Conservation (phyloP, 2,329 filamentous ascomycete genomes). For the Apiospora malaysiana region DNA sequence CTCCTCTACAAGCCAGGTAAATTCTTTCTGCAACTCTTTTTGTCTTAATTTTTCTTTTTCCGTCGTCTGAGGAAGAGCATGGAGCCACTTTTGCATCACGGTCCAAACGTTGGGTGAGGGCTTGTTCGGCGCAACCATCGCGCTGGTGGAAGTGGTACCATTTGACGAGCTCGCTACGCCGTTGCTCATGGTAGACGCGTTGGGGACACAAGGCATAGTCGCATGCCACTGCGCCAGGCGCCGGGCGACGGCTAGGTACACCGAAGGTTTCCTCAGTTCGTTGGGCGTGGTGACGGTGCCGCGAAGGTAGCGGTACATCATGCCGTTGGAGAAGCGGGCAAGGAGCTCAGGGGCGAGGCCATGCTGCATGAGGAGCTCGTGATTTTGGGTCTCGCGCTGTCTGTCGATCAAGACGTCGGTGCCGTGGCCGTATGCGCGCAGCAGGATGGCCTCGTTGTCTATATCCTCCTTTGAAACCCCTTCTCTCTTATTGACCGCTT, state of each 20-base stretch:
- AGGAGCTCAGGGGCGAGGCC: constrained; percentile 86
- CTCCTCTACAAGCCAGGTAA: constrained; percentile 71
- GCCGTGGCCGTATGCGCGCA: constrained; percentile 92
- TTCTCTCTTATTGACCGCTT: constrained; percentile 72
- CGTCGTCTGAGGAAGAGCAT: constrained; percentile 78
- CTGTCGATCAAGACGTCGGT: constrained; percentile 96
- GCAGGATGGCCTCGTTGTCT: constrained; percentile 76
- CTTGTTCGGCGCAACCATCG: constrained; percentile 66
- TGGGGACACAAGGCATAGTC: constrained; percentile 61
- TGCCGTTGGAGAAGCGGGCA: constrained; percentile 92
- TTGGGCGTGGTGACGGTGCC: constrained; percentile 80
- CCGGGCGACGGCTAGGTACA: constrained; percentile 84
- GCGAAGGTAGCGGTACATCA: constrained; percentile 90
- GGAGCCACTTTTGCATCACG: constrained; percentile 94
- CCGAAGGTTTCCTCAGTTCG: constrained; percentile 75
- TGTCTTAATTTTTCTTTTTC: constrained; percentile 72
- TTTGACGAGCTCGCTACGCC: constrained; percentile 41
- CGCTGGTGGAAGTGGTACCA: constrained; percentile 33
- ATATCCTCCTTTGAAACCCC: constrained; percentile 68
- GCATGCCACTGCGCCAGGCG: constrained; percentile 95
- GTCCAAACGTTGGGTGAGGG: constrained; percentile 90
- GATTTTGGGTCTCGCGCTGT: constrained; percentile 79
- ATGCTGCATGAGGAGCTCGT: constrained; percentile 84
- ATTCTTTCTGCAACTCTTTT: constrained; percentile 73
- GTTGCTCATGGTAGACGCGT: constrained; percentile 42